Evolutionary conservation across 192 early-diverging fungal species (phyloP), one percentile per base, ranked within the genome.

Genomic region (Borealophlyctis nickersoniae): DNA sequence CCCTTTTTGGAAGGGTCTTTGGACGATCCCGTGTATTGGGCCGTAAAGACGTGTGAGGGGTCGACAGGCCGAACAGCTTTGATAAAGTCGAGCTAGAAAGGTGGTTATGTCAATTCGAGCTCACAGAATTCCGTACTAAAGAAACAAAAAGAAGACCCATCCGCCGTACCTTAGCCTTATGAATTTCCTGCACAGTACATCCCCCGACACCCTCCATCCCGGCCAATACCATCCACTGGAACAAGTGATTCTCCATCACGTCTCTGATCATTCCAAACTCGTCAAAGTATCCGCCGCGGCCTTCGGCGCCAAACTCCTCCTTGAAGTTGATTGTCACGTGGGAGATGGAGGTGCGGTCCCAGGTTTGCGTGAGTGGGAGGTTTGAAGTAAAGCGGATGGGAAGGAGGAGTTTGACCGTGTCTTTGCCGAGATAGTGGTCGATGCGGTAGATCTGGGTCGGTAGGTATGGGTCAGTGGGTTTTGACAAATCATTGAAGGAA

Each of bases 391-490:
- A 69, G 13, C 92, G 85, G 59, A 94, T 62, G 2, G 86, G 86
- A 71, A 91, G 83, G 36, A 93, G 68, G 65, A 89, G 90, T 74
- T 92, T 92, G 64, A 94, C 90, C 87, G 92, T 91, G 67, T 94
- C 92, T 74, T 94, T 94, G 67, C 92, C 92, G 49, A 94, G 86
- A 63, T 93, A 95, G 71, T 95, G 92, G 72, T 95, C 92, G 62
- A 95, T 95, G 57, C 92, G 89, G 78, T 89, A 93, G 52, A 92
- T 86, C 86, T 88, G 58, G 19, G 33, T 56, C 7, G 9, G 32
- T 7, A 45, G 39, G 19, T 7, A 19, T 45, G 7, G 39, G 39
- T 7, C 39, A 19, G 7, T 45, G 39, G 39, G 39, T 7, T n/a
- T 13, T 45, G 39, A 45, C 9, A 45, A 45, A 45, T 7, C 9